These are phyloP conservation scores for Funneliformis geosporum DNA, from an alignment of 192 early-diverging fungal species.

Conservation along the genomic window DNA sequence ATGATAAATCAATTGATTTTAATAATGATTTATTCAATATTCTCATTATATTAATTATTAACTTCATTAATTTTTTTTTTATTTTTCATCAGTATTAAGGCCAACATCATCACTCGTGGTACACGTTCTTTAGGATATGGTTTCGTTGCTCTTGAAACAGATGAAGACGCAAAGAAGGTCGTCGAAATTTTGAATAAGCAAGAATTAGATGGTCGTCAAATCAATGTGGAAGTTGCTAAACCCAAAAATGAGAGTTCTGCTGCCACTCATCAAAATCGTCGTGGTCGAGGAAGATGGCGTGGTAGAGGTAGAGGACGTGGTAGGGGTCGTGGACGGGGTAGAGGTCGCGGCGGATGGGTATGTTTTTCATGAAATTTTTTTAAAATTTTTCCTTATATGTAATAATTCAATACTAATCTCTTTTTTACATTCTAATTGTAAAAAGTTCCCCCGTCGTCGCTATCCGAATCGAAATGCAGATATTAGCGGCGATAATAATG, in stretches of 20 bases:
- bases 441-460: conserved; percentile 18
- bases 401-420: neutral
- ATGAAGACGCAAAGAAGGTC: conserved; percentile 71
- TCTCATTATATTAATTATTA: too few relatives aligned
- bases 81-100: conserved; percentile 54
- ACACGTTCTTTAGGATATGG: conserved; percentile 90
- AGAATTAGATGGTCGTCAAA: conserved; percentile 81
- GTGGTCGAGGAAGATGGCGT: conserved; percentile 32
- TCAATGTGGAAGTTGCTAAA: conserved; percentile 90
- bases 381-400: neutral
- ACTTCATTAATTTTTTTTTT: neutral
- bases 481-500: neutral
- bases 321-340: conserved; percentile 42
- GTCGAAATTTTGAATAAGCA: conserved; percentile 73
- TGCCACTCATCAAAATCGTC: conserved; percentile 36
- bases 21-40: too few relatives aligned
- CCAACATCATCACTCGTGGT: conserved; percentile 80
- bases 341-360: conserved; percentile 29
- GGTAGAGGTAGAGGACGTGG: conserved; percentile 48
- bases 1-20: too few relatives aligned
- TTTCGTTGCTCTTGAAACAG: conserved; percentile 82
- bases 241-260: conserved; percentile 55
- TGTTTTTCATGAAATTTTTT: neutral
- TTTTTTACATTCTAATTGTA: neutral
- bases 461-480: neutral